Evolutionary conservation across 2,329 filamentous ascomycete species (phyloP).

Genomic region (Dactylellina cionopaga): DNA sequence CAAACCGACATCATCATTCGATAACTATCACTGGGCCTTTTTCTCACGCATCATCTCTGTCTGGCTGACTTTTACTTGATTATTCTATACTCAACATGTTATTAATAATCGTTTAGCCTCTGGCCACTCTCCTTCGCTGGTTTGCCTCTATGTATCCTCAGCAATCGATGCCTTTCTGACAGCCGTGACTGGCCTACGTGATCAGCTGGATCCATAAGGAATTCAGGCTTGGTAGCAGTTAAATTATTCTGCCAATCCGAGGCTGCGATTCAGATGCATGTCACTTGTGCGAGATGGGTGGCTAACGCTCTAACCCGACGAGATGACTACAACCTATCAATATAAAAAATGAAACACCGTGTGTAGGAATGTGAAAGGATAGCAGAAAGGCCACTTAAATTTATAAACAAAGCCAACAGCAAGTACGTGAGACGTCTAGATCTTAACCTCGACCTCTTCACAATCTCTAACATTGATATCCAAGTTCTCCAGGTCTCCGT

Average conservation of each 20-base stretch:
- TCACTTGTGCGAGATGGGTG: slow-evolving; percentile 43
- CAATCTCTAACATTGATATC: not conserved
- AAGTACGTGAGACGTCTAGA: too few relatives aligned
- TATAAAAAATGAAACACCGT: slow-evolving; percentile 21
- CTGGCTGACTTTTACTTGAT: too few relatives aligned
- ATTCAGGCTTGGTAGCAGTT: not conserved
- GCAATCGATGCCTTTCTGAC: too few relatives aligned
- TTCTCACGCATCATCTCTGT: too few relatives aligned
- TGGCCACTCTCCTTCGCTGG: not conserved
- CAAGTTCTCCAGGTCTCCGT: not conserved
- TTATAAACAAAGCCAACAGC: too few relatives aligned
- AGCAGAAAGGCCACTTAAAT: not conserved
- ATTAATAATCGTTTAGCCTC: not conserved
- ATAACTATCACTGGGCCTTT: too few relatives aligned
- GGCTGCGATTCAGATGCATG: slow-evolving; percentile 32
- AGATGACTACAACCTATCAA: slow-evolving; percentile 39
- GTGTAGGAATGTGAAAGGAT: not conserved
- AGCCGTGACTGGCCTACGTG: not conserved
- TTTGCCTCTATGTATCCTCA: not conserved
- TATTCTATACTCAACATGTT: too few relatives aligned
- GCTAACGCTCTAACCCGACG: slow-evolving; percentile 47
- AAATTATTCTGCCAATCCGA: slow-evolving; percentile 33
- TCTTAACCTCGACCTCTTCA: not conserved
- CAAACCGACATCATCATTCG: not conserved
- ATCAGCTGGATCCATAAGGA: not conserved